Conservation (phyloP, 805 yeast species). For the Saccharomycopsis sp. region DNA sequence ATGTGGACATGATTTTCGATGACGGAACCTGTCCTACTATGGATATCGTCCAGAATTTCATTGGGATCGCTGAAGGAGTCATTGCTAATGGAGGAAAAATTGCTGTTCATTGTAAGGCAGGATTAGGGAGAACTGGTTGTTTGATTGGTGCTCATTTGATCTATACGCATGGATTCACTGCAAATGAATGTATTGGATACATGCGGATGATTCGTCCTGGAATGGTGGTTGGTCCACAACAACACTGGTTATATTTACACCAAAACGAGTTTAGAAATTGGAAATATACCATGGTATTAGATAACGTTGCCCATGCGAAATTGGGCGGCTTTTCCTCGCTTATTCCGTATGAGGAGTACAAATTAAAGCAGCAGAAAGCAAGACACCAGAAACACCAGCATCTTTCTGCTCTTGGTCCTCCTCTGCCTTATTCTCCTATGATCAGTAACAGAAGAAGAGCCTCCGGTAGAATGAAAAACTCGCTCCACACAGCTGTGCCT, state of each 20-base stretch:
- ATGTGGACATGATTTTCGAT: conserved; percentile 92
- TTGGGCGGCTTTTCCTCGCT: conserved; percentile 65
- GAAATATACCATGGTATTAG: conserved; percentile 85
- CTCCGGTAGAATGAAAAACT: conserved; percentile 59
- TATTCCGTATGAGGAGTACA: conserved; percentile 55
- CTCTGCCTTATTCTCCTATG: conserved; percentile 5
- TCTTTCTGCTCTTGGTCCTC: neutral
- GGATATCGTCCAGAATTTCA: conserved; percentile 85
- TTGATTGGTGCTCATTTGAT: conserved; percentile 95
- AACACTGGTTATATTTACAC: conserved; percentile 95
- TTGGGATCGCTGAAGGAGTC: conserved; percentile 91
- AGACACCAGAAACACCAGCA: conserved; percentile 28
- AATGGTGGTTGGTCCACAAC: conserved; percentile 99
- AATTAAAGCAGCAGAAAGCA: conserved; percentile 39
- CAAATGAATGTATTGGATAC: conserved; percentile 92
- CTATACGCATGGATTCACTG: conserved; percentile 95
- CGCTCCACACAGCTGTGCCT: conserved; percentile 76
- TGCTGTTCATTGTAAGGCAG: conserved; percentile 99
- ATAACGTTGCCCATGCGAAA: conserved; percentile 54
- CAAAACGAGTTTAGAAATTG: conserved; percentile 95
- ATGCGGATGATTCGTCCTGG: conserved; percentile 97
- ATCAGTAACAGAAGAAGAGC: conserved; percentile 69
- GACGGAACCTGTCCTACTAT: conserved; percentile 97
- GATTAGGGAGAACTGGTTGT: conserved; percentile 96
- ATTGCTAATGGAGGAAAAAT: conserved; percentile 83